phyloP scores from a whole-genome alignment of 306 rosid genomes.

The Fagus crenata region DNA sequence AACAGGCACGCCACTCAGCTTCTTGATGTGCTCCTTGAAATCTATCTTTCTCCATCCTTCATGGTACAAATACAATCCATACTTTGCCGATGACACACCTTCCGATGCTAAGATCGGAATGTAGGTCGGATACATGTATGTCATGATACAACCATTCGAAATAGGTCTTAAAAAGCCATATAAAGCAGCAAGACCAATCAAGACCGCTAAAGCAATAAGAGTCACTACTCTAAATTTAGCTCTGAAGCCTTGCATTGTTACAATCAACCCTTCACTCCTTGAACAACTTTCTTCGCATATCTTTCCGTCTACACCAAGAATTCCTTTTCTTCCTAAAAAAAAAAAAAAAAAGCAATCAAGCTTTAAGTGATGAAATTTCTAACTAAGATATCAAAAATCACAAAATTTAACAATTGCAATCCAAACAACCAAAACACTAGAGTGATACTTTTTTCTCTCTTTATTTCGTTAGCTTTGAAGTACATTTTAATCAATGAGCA shows the following conservation, averaged over 20 bases:
- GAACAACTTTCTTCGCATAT: constrained; percentile 19
- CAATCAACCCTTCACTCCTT: constrained; percentile 15
- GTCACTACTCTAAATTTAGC: constrained; percentile 58
- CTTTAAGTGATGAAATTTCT: not conserved
- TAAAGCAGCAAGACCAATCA: constrained; percentile 61
- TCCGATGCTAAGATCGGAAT: constrained; percentile 63
- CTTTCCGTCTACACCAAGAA: constrained; percentile 23
- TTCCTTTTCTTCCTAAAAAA: not conserved
- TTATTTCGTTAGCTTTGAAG: too few species aligned
- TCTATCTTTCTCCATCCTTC: constrained; percentile 97
- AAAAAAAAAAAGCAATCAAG: not conserved
- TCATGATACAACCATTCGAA: constrained; percentile 86
- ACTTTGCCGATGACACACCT: constrained; percentile 56
- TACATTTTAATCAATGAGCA: too few species aligned
- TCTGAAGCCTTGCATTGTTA: constrained; percentile 56
- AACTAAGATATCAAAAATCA: not conserved
- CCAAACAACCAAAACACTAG: not conserved
- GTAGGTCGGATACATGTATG: constrained; percentile 95
- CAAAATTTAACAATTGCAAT: not conserved
- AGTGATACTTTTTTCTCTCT: too few species aligned
- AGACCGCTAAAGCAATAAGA: constrained; percentile 45
- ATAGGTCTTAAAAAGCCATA: constrained; percentile 73
- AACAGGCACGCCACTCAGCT: constrained; percentile 82
- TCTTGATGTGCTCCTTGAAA: constrained; percentile 73
- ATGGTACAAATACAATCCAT: constrained; percentile 81